Conservation (phyloP, 2,329 filamentous ascomycete species). For the Bipolaris zeicola region DNA sequence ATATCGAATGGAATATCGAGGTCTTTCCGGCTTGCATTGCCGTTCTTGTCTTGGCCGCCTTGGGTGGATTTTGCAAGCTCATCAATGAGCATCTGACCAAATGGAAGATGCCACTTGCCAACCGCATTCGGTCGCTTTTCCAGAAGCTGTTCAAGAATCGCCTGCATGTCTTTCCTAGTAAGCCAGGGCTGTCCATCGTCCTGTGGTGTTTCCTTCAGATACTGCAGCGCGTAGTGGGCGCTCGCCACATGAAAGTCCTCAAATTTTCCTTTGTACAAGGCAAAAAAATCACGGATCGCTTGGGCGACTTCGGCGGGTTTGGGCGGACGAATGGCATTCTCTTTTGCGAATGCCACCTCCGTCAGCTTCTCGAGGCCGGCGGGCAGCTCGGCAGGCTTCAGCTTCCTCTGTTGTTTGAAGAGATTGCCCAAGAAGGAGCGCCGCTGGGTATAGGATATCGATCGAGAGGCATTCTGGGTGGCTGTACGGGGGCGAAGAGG, state of each 20-base stretch:
- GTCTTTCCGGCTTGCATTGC: constrained; percentile 7
- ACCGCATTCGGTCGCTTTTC: constrained; percentile 45
- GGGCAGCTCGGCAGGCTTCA: constrained; percentile 68
- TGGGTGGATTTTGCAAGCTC: constrained; percentile 18
- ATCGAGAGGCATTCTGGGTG: constrained; percentile 27
- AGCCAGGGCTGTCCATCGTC: constrained; percentile 43
- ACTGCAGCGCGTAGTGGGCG: constrained; percentile 63
- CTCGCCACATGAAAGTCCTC: constrained; percentile 58
- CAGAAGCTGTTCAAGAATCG: constrained; percentile 19
- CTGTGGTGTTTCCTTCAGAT: constrained; percentile 55
- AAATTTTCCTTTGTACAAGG: constrained; percentile 26
- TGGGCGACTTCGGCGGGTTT: constrained; percentile 65
- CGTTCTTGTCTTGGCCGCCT: constrained; percentile 1
- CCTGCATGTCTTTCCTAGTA: constrained; percentile 20
- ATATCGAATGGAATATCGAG: constrained; percentile 4
- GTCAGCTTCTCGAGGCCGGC: constrained; percentile 75
- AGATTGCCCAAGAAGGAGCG: constrained; percentile 68
- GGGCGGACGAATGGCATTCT: constrained; percentile 69
- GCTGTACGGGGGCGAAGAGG: constrained; percentile 30
- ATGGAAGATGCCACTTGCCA: constrained; percentile 46
- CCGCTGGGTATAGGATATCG: constrained; percentile 44
- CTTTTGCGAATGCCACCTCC: constrained; percentile 67
- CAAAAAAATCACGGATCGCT: constrained; percentile 53
- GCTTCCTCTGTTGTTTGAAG: constrained; percentile 63
- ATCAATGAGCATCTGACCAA: constrained; percentile 49